These are phyloP conservation scores for Ganoderma leucocontextum DNA, from an alignment of 1,284 basidiomycete species.

Conservation along the genomic window DNA sequence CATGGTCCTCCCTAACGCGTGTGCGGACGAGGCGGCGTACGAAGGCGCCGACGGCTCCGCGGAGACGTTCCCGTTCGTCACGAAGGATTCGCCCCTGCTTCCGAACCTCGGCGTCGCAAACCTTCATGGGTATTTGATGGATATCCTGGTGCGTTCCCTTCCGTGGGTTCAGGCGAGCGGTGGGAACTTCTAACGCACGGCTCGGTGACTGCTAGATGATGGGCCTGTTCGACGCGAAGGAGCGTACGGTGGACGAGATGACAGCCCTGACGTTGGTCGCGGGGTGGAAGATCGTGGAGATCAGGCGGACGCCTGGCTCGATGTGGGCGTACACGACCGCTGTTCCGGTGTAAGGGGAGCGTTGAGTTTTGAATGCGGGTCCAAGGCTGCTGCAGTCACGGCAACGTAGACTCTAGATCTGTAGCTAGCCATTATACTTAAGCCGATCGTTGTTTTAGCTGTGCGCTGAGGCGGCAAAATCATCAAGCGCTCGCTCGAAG, in stretches of 20 bases:
- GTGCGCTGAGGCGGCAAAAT: no score
- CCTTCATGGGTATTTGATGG: constrained; percentile 37
- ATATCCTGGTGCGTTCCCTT: constrained; percentile 67
- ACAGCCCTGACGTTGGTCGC: constrained; percentile 58
- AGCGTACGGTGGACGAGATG: constrained; percentile 68
- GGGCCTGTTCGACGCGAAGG: constrained; percentile 68
- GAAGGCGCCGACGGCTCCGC: constrained; percentile 26
- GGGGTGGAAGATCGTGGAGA: constrained; percentile 68
- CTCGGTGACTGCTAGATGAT: constrained; percentile 60
- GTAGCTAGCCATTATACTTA: no score
- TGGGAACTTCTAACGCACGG: constrained; percentile 37
- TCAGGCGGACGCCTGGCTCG: constrained; percentile 50
- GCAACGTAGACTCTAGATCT: no score
- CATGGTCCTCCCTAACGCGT: constrained; percentile 25
- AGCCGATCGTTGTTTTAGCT: no score
- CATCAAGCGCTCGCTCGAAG: no score
- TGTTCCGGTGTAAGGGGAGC: constrained; percentile 47
- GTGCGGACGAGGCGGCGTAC: constrained; percentile 11
- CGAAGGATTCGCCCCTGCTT: constrained; percentile 17
- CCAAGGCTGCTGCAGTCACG: no score
- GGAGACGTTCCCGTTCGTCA: constrained; percentile 26
- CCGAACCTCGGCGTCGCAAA: constrained; percentile 17
- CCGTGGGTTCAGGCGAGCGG: constrained; percentile 25
- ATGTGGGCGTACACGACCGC: constrained; percentile 53
- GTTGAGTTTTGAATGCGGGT: no score